These are phyloP conservation scores for Naganishia antarctica DNA, from an alignment of 768 basidiomycete species.

Conservation along the genomic window DNA sequence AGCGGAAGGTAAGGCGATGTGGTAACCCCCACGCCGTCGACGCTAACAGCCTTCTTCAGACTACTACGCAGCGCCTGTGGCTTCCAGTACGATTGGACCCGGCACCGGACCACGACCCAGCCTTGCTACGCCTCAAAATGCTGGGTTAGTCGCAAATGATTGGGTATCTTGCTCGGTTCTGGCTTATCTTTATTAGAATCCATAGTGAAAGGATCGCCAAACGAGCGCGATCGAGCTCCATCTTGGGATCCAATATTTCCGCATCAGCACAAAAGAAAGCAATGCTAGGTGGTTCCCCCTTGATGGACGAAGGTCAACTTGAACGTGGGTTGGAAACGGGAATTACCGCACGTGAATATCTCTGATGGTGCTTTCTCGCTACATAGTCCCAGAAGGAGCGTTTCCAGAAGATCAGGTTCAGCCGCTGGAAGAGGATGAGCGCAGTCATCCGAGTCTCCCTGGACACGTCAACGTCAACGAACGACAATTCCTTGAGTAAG, in stretches of 20 bases:
- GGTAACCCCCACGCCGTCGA: too few relatives aligned
- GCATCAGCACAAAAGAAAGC: constrained; percentile 1
- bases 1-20: neutral
- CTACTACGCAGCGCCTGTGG: neutral
- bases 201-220: constrained; percentile 2
- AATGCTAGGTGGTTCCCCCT: constrained; percentile 1
- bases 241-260: constrained; percentile 11
- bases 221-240: constrained; percentile 15
- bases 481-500: constrained; percentile 12
- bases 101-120: constrained; percentile 18
- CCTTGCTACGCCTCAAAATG: constrained; percentile 15
- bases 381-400: neutral
- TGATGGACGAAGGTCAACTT: constrained; percentile 12
- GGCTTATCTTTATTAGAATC: neutral
- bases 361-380: too few relatives aligned
- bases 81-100: constrained; percentile 7
- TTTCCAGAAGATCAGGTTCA: neutral
- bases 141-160: neutral
- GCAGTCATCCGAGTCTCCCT: constrained; percentile 11
- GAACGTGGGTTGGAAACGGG: neutral
- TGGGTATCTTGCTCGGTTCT: neutral
- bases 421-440: neutral
- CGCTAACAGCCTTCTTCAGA: neutral
- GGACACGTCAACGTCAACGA: constrained; percentile 13
- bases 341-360: too few relatives aligned